Base-by-base conservation (phyloP, 257 asterid genomes). In the Lavandula angustifolia region DNA sequence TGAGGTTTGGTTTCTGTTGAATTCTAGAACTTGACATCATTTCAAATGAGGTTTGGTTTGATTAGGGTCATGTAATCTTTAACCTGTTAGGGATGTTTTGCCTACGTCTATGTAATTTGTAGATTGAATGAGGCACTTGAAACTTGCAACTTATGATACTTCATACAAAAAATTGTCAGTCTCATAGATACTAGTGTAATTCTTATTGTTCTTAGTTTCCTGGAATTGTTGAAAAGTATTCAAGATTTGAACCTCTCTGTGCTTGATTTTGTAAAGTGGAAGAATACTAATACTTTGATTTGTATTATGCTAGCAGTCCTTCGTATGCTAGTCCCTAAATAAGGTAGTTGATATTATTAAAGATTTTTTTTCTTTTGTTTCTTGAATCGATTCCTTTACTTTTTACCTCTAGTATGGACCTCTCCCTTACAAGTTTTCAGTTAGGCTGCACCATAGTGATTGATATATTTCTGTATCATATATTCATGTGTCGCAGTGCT, bases 31-130 rank as follows among this genome's bases (percentile, higher is more conserved):
- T 51, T 7, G 38, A 10, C 5, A 12, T 3, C 8, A 31, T 51
- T n/a, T 55, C 22, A n/a, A n/a, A 29, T 11, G 79, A 49, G 9
- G 44, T 51, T 44, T 67, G 11, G 52, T 46, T 42, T 38, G 22
- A 38, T 38, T 6, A 41, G n/a, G 13, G 10, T 11, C 6, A 12
- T 43, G 2, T 43, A 14, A 44, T 44, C 32, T 34, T 31, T 12
- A 43, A 50, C 37, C 33, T 29, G 50, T 58, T 50, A 7, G 59
- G 72, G 41, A 61, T n/a, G 46, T 32, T 41, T 16, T 52, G 29
- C 29, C 31, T 13, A 18, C 4, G 48, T 11, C 48, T 51, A 16
- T 33, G 42, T 31, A 52, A 27, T 66, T 49, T 52, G 34, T 33
- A 8, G n/a, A 60, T 54, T 10, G 4, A 46, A 16, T 9, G 42